Evolutionary conservation across 768 basidiomycete genomes (phyloP).

Genomic region (Zangia roseola): DNA sequence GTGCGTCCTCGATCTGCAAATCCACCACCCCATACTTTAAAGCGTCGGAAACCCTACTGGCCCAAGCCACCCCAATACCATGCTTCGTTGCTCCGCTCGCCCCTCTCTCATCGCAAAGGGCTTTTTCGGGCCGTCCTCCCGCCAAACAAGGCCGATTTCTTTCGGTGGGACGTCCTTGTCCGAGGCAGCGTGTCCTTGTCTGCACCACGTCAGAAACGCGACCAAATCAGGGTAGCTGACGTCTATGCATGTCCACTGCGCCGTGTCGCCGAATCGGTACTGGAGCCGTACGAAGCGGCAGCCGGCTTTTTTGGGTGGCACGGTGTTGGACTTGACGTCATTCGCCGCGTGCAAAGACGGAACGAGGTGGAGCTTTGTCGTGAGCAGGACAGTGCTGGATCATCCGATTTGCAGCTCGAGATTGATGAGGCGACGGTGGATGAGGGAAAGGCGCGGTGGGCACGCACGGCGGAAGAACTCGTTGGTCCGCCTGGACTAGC

Average conservation of each 20-base stretch:
- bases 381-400: not conserved
- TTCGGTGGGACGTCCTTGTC: constrained; percentile 21
- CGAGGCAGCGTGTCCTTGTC: not conserved
- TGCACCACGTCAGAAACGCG: not conserved
- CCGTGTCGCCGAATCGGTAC: constrained; percentile 19
- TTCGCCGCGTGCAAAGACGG: not conserved
- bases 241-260: not conserved
- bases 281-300: constrained; percentile 27
- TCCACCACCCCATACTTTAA: constrained; percentile 5
- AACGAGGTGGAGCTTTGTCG: not conserved
- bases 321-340: constrained; percentile 19
- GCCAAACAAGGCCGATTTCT: constrained; percentile 24
- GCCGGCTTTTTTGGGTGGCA: constrained; percentile 31
- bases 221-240: not conserved
- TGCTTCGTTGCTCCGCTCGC: constrained; percentile 25
- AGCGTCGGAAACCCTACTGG: constrained; percentile 16
- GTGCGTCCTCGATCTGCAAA: constrained; percentile 7
- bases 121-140: constrained; percentile 22
- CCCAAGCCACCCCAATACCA: constrained; percentile 31
- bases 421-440: constrained; percentile 25
- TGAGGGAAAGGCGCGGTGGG: constrained; percentile 22
- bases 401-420: constrained; percentile 6
- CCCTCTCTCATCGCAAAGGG: constrained; percentile 25
- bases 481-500: constrained; percentile 19
- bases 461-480: constrained; percentile 16